These are phyloP conservation scores for Metrosideros polymorpha DNA, from an alignment of 441 rosid genomes.

Conservation along the genomic window DNA sequence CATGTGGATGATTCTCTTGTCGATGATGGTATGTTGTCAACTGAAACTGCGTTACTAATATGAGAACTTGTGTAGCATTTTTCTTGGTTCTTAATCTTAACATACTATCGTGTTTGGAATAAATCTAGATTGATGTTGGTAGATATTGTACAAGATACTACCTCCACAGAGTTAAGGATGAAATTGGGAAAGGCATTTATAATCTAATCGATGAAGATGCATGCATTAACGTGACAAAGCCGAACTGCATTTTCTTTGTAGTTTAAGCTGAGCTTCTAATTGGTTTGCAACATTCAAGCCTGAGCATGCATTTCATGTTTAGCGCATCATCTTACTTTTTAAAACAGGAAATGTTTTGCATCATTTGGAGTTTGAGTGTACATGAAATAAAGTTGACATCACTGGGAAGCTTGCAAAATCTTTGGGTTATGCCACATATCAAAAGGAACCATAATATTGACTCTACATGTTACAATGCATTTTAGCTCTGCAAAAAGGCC, in stretches of 20 bases:
- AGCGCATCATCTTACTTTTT: not conserved
- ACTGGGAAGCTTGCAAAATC: not conserved
- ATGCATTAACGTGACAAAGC: not conserved
- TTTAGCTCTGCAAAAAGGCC: not conserved
- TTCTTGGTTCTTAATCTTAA: not conserved
- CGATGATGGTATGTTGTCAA: constrained; percentile 14
- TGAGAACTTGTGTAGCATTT: not conserved
- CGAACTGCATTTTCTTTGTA: not conserved
- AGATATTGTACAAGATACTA: not conserved
- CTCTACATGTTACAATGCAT: not conserved
- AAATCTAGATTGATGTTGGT: not conserved
- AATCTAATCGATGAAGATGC: not conserved
- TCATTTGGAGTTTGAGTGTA: not conserved
- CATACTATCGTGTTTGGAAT: not conserved
- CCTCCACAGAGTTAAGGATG: not conserved
- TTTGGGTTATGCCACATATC: not conserved
- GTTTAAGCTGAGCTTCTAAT: not conserved
- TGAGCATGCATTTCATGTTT: not conserved
- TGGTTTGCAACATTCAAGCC: not conserved
- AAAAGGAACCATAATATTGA: not conserved
- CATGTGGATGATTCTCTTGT: constrained; percentile 20
- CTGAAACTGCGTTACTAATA: not conserved
- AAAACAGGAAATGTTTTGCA: not conserved
- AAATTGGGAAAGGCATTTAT: not conserved
- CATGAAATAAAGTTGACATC: not conserved